Base-by-base conservation (phyloP, 495 filamentous ascomycete genomes). In the Penicillium lividum region DNA sequence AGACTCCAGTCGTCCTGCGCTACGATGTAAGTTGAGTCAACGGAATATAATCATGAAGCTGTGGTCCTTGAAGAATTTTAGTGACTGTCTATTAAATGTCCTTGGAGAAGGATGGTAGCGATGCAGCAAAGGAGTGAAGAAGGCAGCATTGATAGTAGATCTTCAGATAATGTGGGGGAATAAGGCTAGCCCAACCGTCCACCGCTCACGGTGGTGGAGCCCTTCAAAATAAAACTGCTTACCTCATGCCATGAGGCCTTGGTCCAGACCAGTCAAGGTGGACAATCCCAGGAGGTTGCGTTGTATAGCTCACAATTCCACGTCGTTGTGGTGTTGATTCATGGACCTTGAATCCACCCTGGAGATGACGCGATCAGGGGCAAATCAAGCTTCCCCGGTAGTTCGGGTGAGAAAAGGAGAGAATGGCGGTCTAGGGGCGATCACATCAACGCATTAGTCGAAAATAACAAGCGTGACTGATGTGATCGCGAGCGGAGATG, bases 401-500 rank as follows among this genome's bases (percentile, higher is more conserved):
- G 25, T 30, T 42, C 51, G 51, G 51, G 22, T 25, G 51, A 53
- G 51, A 53, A 28, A 40, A 56, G 45, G 15, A 25, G 28, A 55
- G 25, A 56, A 16, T 46, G 27, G 54, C 54, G 54, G 54, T 56
- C 54, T 56, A 29, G 31, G 25, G 38, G 33, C 53, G 53, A 55
- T 53, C 51, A 53, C 51, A 53, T 53, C 51, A 53, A 11, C 53
- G 38, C 27, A 15, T 6, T 31, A 52, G 11, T 42, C 40, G 36
- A 46, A 18, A 30, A 44, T 31, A 54, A 36, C 18, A 47, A 13
- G 29, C 18, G 42, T 13, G 34, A 45, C 28, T 60, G 58, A 60
- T 45, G 61, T 61, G 59, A 59, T 59, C n/a, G n/a, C 45, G 42
- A 36, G 63, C 51, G 57, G 63, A 65, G 60, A 66, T 66, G 53